phyloP scores from a whole-genome alignment of 345 rosid genomes.

The Linum trigynum region DNA sequence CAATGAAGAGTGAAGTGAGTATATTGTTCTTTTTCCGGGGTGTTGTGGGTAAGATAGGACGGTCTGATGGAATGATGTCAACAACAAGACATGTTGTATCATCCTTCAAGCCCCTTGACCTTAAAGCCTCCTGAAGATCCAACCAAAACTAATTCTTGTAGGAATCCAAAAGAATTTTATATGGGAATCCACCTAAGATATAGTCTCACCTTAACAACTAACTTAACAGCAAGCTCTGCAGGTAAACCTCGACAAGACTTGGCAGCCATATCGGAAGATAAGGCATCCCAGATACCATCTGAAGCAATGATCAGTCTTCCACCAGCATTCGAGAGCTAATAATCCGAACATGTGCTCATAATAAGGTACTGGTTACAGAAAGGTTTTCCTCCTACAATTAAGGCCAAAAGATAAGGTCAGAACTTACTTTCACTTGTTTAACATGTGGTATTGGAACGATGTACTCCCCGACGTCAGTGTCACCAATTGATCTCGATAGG shows the following conservation, averaged over 20 bases:
- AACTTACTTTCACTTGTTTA: constrained; percentile 90
- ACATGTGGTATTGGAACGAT: constrained; percentile 98
- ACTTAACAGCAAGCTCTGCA: constrained; percentile 93
- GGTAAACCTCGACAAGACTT: constrained; percentile 90
- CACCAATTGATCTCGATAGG: constrained; percentile 98
- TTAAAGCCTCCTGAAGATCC: constrained; percentile 68
- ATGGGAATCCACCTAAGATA: background rate
- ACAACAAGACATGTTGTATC: constrained; percentile 99
- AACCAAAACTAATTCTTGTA: constrained; percentile 9
- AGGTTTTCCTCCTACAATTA: too few relatives aligned
- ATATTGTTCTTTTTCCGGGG: constrained; percentile 66
- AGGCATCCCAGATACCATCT: constrained; percentile 98
- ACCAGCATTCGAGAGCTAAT: constrained; percentile 81
- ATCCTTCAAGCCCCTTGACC: constrained; percentile 96
- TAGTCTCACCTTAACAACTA: constrained; percentile 80
- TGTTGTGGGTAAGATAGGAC: constrained; percentile 50
- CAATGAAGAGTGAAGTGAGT: constrained; percentile 52
- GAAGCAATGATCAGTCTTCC: constrained; percentile 97
- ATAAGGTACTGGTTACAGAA: constrained; percentile 9
- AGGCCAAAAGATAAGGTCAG: background rate
- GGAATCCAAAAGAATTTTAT: background rate
- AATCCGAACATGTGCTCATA: constrained; percentile 9
- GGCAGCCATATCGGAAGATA: constrained; percentile 92
- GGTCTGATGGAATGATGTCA: constrained; percentile 83
- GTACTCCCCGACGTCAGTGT: constrained; percentile 96